Base-by-base conservation (phyloP, 768 basidiomycete genomes). In the Termitomyces sp. region DNA sequence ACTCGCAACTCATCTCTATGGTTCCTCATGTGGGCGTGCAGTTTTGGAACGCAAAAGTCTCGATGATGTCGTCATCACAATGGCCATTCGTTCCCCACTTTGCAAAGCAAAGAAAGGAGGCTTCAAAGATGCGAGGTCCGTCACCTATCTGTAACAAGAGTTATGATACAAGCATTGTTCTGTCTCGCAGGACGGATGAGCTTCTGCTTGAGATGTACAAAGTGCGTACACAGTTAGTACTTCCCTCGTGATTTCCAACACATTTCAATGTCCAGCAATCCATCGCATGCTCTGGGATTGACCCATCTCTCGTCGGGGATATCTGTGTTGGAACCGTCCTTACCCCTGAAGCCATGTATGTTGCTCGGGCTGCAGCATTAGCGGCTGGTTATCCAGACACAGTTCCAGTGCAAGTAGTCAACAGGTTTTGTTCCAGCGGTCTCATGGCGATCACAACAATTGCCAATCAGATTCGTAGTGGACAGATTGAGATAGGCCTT, bases 371-470 rank as follows among this genome's bases (percentile, higher is more conserved):
- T 41, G 85, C 91, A 8, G 82, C 87, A 22, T 77, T 93, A 42
- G 85, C 88, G 4, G 91, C 91, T 14, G 91, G 91, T 10, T 82
- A 88, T 59, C 90, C 91, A 0, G 85, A 87, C n/a, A 76, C 75
- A 5, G 85, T 88, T 6, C 88, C 91, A 0, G 70, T 90, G 10
- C 84, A 91, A 64, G 77, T 76, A 24, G 71, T 93, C 62, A 92
- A 93, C 65, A 75, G 91, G 30, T 90, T 90, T 67, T 93, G 90
- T 64, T 89, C 89, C 2, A 87, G 84, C 56, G 90, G 90, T 24
- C 79, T 93, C n/a, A 90, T 92, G 87, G 88, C 91, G 12, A 77
- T 87, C 30, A 88, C 86, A 10, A 77, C 79, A 30, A 83, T 93
- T 54, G 80, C 88, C 21, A 92, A 91, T 68, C 82, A 88, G 63